These are phyloP conservation scores for Rhinocladiella mackenziei DNA, from an alignment of 2,329 filamentous ascomycete genomes.

Conservation along the genomic window DNA sequence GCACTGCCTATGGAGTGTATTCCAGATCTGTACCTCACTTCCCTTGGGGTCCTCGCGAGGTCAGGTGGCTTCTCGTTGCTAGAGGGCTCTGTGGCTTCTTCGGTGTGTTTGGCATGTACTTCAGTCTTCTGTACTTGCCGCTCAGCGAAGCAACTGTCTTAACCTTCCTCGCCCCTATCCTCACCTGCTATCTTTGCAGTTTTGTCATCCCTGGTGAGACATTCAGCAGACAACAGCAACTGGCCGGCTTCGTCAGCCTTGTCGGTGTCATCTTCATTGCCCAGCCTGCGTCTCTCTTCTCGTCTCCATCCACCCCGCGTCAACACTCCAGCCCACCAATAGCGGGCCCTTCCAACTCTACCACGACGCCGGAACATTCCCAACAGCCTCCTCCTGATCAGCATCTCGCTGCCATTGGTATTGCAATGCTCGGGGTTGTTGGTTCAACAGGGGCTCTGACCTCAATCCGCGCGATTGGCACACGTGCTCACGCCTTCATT, in stretches of 20 bases:
- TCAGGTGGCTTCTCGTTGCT: conserved; percentile 64
- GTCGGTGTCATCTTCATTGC: conserved; percentile 80
- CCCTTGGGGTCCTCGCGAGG: conserved; percentile 63
- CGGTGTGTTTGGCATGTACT: conserved; percentile 75
- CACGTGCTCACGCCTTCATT: conserved; percentile 74
- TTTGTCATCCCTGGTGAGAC: conserved; percentile 66
- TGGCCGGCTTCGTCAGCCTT: conserved; percentile 71
- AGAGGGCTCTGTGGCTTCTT: conserved; percentile 70
- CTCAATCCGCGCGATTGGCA: conserved; percentile 73
- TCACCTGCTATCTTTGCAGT: conserved; percentile 76
- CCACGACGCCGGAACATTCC: conserved; percentile 24
- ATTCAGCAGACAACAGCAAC: conserved; percentile 71
- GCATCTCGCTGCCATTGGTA: conserved; percentile 64
- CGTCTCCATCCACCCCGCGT: conserved; percentile 30
- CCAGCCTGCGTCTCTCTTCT: conserved; percentile 60
- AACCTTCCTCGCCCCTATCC: conserved; percentile 75
- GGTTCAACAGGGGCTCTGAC: conserved; percentile 74
- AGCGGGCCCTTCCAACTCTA: conserved; percentile 31
- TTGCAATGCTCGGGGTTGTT: conserved; percentile 72
- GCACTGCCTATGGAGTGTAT: conserved; percentile 70
- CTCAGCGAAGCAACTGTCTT: conserved; percentile 85
- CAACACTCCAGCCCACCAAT: conserved; percentile 25
- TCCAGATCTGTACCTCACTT: conserved; percentile 59
- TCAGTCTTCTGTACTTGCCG: conserved; percentile 71
- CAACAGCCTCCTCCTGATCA: conserved; percentile 53